Base-by-base conservation (phyloP, 106 monocot genomes). In the Chionographis japonica region DNA sequence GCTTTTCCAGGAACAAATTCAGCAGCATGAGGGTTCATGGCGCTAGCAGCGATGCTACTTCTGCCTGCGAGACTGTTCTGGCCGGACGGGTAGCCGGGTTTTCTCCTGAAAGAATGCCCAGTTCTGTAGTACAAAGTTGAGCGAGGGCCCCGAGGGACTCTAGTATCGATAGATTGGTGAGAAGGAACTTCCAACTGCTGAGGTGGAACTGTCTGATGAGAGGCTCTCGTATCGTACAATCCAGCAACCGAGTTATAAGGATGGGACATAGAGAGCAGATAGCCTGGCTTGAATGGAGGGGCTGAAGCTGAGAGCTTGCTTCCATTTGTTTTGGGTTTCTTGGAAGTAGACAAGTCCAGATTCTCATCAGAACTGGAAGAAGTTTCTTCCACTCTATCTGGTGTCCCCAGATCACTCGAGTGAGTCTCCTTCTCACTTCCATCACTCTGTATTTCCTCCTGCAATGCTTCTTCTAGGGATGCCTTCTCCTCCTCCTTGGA, bases 281-380 rank as follows among this genome's bases (percentile, higher is more conserved):
- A 84, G 55, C 81, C 70, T 42, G 95, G 95, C 69, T 80, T 92
- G 67, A 92, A 97, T 53, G 95, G 95, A 61, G 86, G 86, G 56
- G 95, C 95, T 11, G 86, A 89, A 75, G 95, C 95, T 69, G 95
- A 97, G 19, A 97, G 83, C 63, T 86, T 97, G 76, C 95, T 92
- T 66, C 68, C 73, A 54, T 56, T 75, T 62, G 51, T 74, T 35
- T 40, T 52, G 2, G 54, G 36, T 67, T 92, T 80, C 51, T 80
- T 80, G 0, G 81, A 55, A 37, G 58, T 39, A 56, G 66, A 69
- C 13, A 62, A 63, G 11, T 65, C 73, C 16, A 60, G 55, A 54
- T 49, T 50, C 38, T 70, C 76, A 51, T 78, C 80, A 58, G 83
- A 72, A 68, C 75, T 83, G 50, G 84, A 77, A 54, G 58, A 65